These are phyloP conservation scores for Thelonectria olida DNA, from an alignment of 2,329 filamentous ascomycete species.

Conservation along the genomic window DNA sequence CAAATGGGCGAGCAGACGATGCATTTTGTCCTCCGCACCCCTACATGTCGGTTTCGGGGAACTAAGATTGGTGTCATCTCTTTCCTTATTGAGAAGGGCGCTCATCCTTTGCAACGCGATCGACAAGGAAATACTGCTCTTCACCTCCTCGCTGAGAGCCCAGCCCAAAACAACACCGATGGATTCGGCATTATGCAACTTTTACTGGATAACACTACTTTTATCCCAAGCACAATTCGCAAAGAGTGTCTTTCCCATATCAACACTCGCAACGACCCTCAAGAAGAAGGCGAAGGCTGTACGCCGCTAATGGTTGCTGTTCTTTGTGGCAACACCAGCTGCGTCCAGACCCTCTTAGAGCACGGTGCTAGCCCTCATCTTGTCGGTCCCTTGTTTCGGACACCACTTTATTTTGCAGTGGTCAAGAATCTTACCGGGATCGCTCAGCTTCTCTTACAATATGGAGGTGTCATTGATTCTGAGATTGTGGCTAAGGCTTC, in stretches of 20 bases:
- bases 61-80: constrained; percentile 1
- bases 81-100: constrained; percentile 9
- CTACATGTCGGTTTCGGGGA: background rate
- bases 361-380: background rate
- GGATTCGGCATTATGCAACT: background rate
- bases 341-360: background rate
- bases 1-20: constrained; percentile 13
- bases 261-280: background rate
- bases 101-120: constrained; percentile 7
- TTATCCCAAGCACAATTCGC: background rate
- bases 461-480: background rate
- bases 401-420: background rate
- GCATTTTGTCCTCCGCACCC: constrained; percentile 9
- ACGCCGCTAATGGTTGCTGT: background rate
- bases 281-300: background rate
- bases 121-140: constrained; percentile 15
- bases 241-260: background rate
- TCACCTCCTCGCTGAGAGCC: constrained; percentile 5
- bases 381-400: background rate
- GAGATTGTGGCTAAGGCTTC: background rate
- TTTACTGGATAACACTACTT: background rate
- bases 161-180: background rate
- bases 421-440: background rate
- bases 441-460: background rate
- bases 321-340: background rate